Evolutionary conservation across 2,329 filamentous ascomycete genomes (phyloP).

Genomic region (Aspergillus hortae): DNA sequence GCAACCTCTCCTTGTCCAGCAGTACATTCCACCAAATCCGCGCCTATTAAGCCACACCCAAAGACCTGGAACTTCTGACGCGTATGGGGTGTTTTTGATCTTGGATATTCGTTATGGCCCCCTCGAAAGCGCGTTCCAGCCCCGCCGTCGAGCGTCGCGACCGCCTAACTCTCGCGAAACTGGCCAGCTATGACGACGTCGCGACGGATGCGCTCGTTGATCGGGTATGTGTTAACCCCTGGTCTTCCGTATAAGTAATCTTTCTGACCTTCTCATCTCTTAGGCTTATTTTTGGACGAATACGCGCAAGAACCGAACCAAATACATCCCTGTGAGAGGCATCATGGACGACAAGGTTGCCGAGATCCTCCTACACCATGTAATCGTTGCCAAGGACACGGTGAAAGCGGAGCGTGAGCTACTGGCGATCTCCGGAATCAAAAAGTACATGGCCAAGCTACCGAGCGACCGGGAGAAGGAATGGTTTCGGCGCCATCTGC

Average conservation of each 20-base stretch:
- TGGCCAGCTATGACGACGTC: conserved; percentile 92
- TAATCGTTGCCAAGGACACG: conserved; percentile 72
- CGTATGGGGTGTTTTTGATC: conserved; percentile 12
- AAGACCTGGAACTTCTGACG: background rate
- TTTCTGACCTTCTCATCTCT: conserved; percentile 17
- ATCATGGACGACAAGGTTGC: conserved; percentile 64
- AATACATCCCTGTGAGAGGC: conserved; percentile 79
- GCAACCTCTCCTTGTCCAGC: conserved; percentile 12
- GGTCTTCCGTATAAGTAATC: conserved; percentile 2
- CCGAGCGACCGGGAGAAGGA: conserved; percentile 75
- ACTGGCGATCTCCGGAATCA: conserved; percentile 68
- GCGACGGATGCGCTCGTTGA: conserved; percentile 93
- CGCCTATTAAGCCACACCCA: background rate
- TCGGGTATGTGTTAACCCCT: conserved; percentile 62
- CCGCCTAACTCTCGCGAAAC: conserved; percentile 77
- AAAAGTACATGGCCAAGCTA: conserved; percentile 65
- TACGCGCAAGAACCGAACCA: conserved; percentile 88
- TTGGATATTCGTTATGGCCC: conserved; percentile 29
- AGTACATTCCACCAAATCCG: conserved; percentile 6
- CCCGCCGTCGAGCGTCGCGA: conserved; percentile 50
- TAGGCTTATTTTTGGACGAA: conserved; percentile 95
- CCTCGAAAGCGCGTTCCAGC: conserved; percentile 29
- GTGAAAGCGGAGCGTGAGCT: conserved; percentile 68
- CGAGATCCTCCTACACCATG: conserved; percentile 58
- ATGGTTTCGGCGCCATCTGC: conserved; percentile 80